Evolutionary conservation across 805 yeast species (phyloP).

Genomic region (Suhomyces faveliae): DNA sequence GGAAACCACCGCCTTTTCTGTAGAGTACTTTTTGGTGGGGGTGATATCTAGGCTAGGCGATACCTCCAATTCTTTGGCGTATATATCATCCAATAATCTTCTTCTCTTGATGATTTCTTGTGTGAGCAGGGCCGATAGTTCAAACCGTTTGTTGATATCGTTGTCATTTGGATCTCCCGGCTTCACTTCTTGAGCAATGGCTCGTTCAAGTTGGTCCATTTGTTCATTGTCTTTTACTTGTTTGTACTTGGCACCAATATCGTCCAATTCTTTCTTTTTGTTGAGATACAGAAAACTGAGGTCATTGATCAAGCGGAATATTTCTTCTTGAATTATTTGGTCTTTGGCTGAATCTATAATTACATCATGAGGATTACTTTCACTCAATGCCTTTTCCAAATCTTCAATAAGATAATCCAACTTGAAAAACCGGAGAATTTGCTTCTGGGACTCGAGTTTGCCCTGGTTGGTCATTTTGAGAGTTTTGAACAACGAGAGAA

Average conservation of each 20-base stretch:
- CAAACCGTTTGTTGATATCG: constrained; percentile 11
- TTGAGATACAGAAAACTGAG: constrained; percentile 35
- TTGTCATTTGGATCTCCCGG: neutral
- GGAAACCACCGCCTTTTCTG: neutral
- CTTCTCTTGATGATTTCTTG: constrained; percentile 23
- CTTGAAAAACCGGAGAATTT: constrained; percentile 27
- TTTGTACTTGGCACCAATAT: constrained; percentile 11
- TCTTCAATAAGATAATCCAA: constrained; percentile 34
- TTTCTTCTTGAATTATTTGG: constrained; percentile 40
- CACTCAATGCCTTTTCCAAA: constrained; percentile 14
- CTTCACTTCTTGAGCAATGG: neutral
- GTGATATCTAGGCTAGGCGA: neutral
- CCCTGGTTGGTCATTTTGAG: constrained; percentile 21
- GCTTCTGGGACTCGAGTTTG: constrained; percentile 29
- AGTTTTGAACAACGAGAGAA: constrained; percentile 26
- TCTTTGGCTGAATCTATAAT: constrained; percentile 28
- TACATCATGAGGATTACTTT: constrained; percentile 13
- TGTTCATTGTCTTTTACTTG: constrained; percentile 13
- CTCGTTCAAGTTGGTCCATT: neutral
- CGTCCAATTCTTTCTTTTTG: constrained; percentile 28
- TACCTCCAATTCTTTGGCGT: constrained; percentile 18
- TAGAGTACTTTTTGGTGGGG: neutral
- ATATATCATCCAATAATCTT: constrained; percentile 16
- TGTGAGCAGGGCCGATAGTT: constrained; percentile 29
- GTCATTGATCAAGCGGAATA: constrained; percentile 38